phyloP scores from a whole-genome alignment of 1,284 basidiomycete species.

The Inonotus hispidus region DNA sequence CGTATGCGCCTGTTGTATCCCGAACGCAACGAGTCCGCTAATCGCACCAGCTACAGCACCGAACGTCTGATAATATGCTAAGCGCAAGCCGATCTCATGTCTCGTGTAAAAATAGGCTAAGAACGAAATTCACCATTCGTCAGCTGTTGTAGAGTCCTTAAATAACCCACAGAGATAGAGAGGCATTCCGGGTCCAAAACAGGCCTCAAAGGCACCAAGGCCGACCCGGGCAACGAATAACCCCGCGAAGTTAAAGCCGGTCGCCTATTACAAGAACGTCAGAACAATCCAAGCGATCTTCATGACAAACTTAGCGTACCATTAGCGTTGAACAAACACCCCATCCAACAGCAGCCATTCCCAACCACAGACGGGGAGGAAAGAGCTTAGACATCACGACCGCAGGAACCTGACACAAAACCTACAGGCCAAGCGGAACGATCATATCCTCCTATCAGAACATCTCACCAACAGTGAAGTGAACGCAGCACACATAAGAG shows the following conservation, averaged over 20 bases:
- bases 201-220: conserved; percentile 67
- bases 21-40: conserved; percentile 70
- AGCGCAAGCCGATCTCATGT: conserved; percentile 61
- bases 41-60: conserved; percentile 77
- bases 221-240: conserved; percentile 55
- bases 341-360: conserved; percentile 62
- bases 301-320: conserved; percentile 33
- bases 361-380: conserved; percentile 62
- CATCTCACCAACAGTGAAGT: conserved; percentile 23
- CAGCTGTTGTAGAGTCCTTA: background rate
- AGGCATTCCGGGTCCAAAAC: conserved; percentile 68
- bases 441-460: too few species aligned
- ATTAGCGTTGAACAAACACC: conserved; percentile 64
- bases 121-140: background rate
- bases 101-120: conserved; percentile 73
- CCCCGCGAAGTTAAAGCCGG: conserved; percentile 50
- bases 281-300: background rate
- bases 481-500: conserved; percentile 49
- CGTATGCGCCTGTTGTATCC: conserved; percentile 52
- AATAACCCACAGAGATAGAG: conserved; percentile 60
- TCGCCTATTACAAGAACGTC: conserved; percentile 36
- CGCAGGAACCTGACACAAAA: conserved; percentile 66
- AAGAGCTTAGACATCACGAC: conserved; percentile 61
- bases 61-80: conserved; percentile 77
- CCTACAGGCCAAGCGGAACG: conserved; percentile 34